These are phyloP conservation scores for Sphaceloma murrayae DNA, from an alignment of 2,329 filamentous ascomycete genomes.

Conservation along the genomic window DNA sequence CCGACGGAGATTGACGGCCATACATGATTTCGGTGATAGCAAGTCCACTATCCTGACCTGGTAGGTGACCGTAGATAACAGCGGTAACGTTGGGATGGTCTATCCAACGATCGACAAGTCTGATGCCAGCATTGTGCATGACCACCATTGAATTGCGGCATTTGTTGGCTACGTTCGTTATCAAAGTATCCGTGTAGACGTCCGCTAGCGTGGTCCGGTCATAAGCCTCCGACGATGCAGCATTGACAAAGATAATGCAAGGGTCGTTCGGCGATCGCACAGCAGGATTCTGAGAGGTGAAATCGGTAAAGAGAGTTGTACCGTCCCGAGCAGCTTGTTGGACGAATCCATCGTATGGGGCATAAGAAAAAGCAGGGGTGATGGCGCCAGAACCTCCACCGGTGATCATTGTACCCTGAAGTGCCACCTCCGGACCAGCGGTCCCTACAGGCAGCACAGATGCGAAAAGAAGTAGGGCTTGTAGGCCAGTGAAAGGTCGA, in stretches of 20 bases:
- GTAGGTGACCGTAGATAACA: constrained; percentile 54
- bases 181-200: constrained; percentile 44
- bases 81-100: constrained; percentile 56
- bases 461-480: constrained; percentile 19
- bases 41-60: constrained; percentile 53
- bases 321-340: constrained; percentile 39
- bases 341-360: constrained; percentile 31
- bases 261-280: constrained; percentile 36
- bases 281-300: constrained; percentile 39
- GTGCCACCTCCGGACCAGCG: constrained; percentile 14
- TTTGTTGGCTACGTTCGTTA: constrained; percentile 47
- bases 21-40: constrained; percentile 50
- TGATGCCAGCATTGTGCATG: constrained; percentile 54
- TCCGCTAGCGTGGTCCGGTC: constrained; percentile 32
- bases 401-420: constrained; percentile 28
- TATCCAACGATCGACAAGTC: constrained; percentile 52
- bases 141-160: constrained; percentile 57
- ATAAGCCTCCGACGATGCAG: constrained; percentile 32
- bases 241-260: constrained; percentile 54
- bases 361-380: constrained; percentile 28
- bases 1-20: constrained; percentile 48
- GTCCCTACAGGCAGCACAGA: constrained; percentile 31
- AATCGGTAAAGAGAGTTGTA: constrained; percentile 53
- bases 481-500: constrained; percentile 8
- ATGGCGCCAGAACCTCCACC: constrained; percentile 31